Evolutionary conservation across 352 stramenopile species (phyloP).

Genomic region (Globisporangium okanoganense): DNA sequence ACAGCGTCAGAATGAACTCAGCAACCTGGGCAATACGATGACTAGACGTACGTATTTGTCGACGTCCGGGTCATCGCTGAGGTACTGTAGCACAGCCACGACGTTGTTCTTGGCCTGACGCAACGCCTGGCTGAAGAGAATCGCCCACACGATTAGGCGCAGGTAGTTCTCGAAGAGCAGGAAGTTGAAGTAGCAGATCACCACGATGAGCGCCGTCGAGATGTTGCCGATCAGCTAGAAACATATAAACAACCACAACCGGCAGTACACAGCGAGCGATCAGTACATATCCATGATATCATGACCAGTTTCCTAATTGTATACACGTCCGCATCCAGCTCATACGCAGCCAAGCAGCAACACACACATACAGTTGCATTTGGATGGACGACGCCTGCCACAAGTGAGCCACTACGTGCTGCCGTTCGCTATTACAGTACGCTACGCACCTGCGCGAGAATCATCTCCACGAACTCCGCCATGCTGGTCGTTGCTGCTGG

Average conservation of each 20-base stretch:
- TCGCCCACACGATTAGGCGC: slow-evolving; percentile 83
- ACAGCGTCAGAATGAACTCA: neutral
- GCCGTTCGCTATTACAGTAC: neutral
- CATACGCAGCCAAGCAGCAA: neutral
- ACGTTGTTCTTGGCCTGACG: slow-evolving; percentile 86
- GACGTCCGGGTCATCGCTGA: slow-evolving; percentile 79
- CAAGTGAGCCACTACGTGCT: neutral
- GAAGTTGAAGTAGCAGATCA: slow-evolving; percentile 90
- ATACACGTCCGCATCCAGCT: neutral
- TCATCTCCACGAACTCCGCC: slow-evolving; percentile 82
- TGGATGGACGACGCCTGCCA: neutral
- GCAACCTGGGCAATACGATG: neutral
- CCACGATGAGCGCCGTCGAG: slow-evolving; percentile 78
- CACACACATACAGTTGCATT: too few species aligned
- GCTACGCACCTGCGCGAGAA: slow-evolving; percentile 65
- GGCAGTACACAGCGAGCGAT: neutral
- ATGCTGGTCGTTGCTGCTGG: slow-evolving; percentile 32
- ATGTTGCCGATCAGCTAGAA: slow-evolving; percentile 82
- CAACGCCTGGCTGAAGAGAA: slow-evolving; percentile 83
- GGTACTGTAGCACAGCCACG: slow-evolving; percentile 73
- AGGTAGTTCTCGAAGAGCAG: slow-evolving; percentile 88
- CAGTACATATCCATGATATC: neutral
- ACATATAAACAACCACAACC: slow-evolving; percentile 6
- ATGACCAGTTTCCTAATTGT: too few species aligned
- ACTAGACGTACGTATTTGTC: slow-evolving; percentile 55